These are phyloP conservation scores for Daedaleopsis sinensis DNA, from an alignment of 768 basidiomycete species.

Conservation along the genomic window DNA sequence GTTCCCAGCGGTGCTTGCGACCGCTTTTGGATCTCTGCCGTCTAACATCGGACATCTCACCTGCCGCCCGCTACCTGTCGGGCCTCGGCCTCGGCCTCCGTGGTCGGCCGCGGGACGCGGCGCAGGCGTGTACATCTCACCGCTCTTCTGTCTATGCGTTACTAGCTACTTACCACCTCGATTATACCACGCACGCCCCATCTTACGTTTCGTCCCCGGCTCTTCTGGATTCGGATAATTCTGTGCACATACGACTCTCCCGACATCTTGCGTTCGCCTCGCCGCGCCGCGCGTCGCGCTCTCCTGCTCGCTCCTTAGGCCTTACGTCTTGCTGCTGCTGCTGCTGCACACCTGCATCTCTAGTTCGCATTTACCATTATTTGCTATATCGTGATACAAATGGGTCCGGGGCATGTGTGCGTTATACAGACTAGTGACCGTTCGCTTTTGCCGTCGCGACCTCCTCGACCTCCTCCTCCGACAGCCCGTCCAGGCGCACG, in stretches of 20 bases:
- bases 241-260: background rate
- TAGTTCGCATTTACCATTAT: background rate
- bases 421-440: constrained; percentile 2
- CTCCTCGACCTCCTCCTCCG: constrained; percentile 76
- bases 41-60: background rate
- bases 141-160: background rate
- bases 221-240: background rate
- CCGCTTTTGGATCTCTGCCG: background rate
- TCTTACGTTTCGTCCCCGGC: background rate
- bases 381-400: background rate
- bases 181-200: background rate
- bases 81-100: too few relatives aligned
- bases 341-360: background rate
- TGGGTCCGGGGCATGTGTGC: background rate
- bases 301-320: background rate
- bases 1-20: background rate
- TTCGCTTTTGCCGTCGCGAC: constrained; percentile 38
- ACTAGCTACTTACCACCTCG: background rate
- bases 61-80: background rate
- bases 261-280: background rate
- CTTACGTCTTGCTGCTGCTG: background rate
- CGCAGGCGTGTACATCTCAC: background rate
- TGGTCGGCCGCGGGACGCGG: background rate
- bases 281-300: background rate
- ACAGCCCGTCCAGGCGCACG: constrained; percentile 82